Evolutionary conservation across 768 basidiomycete genomes (phyloP).

Genomic region (Daedaleopsis sinensis): DNA sequence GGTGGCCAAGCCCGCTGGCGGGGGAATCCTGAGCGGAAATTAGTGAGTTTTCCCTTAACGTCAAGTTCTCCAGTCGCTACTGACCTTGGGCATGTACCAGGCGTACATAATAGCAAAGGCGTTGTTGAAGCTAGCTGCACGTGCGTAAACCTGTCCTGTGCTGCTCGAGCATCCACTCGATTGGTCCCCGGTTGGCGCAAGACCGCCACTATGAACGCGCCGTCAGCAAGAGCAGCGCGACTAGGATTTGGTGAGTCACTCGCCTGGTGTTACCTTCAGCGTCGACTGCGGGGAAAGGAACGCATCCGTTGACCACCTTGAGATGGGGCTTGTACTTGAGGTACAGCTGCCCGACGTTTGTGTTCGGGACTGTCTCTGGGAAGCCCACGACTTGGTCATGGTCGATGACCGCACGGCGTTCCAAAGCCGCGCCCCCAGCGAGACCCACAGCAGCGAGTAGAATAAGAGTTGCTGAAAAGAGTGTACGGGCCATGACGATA

Average conservation of each 20-base stretch:
- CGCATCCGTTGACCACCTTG: constrained; percentile 4
- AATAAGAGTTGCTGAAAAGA: neutral
- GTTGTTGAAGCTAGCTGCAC: neutral
- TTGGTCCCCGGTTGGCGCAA: neutral
- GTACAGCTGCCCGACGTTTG: constrained; percentile 2
- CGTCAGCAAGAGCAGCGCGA: neutral
- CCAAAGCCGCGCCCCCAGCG: neutral
- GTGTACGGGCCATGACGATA: neutral
- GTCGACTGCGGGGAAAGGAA: constrained; percentile 6
- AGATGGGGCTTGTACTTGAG: constrained; percentile 9
- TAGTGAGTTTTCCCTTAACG: neutral
- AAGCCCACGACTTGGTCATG: constrained; percentile 6
- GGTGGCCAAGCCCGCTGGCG: neutral
- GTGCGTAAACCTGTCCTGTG: constrained; percentile 8
- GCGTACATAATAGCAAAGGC: constrained; percentile 7
- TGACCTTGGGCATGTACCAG: constrained; percentile 11
- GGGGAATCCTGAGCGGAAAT: neutral
- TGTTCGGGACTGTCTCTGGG: constrained; percentile 3
- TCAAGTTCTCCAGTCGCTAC: neutral
- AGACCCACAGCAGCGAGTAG: neutral
- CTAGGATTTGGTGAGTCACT: neutral
- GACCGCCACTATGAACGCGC: neutral
- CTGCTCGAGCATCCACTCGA: neutral
- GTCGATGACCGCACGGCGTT: constrained; percentile 1
- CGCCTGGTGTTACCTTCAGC: constrained; percentile 6